phyloP scores from a whole-genome alignment of 2,329 filamentous ascomycete genomes.

The Phaeosphaeriaceae sp. region DNA sequence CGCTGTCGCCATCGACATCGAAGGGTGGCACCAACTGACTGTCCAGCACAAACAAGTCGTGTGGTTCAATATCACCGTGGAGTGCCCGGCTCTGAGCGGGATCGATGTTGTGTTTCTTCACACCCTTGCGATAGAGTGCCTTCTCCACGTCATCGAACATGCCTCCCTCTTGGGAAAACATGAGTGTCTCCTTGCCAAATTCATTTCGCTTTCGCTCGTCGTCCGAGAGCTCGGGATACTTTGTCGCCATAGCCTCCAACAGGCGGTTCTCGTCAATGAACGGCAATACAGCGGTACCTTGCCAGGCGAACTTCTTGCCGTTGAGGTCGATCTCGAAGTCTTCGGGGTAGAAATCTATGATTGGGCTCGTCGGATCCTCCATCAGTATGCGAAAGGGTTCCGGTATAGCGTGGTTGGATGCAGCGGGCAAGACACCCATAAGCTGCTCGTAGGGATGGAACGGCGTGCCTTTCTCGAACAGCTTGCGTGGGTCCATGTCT shows the following conservation, averaged over 20 bases:
- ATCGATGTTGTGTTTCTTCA: slow-evolving; percentile 71
- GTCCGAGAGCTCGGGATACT: slow-evolving; percentile 78
- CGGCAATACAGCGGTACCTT: slow-evolving; percentile 89
- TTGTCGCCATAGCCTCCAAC: slow-evolving; percentile 79
- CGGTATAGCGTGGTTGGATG: slow-evolving; percentile 89
- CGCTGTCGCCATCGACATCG: slow-evolving; percentile 59
- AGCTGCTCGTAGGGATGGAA: slow-evolving; percentile 96
- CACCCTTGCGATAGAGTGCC: slow-evolving; percentile 87
- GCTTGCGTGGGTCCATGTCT: slow-evolving; percentile 71
- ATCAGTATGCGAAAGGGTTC: slow-evolving; percentile 89
- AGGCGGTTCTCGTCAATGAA: slow-evolving; percentile 95
- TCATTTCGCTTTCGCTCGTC: slow-evolving; percentile 82
- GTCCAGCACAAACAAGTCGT: slow-evolving; percentile 84
- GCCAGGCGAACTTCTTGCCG: slow-evolving; percentile 98
- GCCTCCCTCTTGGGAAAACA: slow-evolving; percentile 83
- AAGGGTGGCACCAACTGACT: slow-evolving; percentile 81
- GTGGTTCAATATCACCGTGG: slow-evolving; percentile 80
- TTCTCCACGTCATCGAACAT: slow-evolving; percentile 85
- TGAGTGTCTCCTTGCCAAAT: slow-evolving; percentile 78
- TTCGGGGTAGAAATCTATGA: slow-evolving; percentile 96
- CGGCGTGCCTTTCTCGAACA: slow-evolving; percentile 82
- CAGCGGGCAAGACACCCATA: slow-evolving; percentile 96
- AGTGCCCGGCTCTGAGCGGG: slow-evolving; percentile 78
- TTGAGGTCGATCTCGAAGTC: slow-evolving; percentile 94
- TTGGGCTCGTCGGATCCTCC: slow-evolving; percentile 85